Conservation (phyloP, 192 early-diverging fungal genomes). For the Backusella morwellensis region DNA sequence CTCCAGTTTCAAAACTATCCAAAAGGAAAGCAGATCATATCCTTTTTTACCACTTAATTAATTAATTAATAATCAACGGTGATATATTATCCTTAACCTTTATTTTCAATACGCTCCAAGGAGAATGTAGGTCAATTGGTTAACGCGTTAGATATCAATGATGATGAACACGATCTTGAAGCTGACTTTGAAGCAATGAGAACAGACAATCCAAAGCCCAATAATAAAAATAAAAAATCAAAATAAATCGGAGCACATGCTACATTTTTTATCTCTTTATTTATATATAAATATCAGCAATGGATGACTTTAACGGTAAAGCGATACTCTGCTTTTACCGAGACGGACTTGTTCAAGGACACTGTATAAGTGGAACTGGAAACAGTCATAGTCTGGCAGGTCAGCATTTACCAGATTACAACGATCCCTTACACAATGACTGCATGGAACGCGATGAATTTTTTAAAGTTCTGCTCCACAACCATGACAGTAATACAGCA, state of each 20-base stretch:
- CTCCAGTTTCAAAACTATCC: not conserved
- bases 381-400: conserved; percentile 2
- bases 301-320: not conserved
- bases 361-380: not conserved
- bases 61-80: not conserved
- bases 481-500: not conserved
- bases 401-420: not conserved
- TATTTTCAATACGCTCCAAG: conserved; percentile 1
- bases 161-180: not conserved
- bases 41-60: not conserved
- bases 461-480: conserved; percentile 4
- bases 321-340: not conserved
- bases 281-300: not conserved
- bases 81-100: not conserved
- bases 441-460: conserved; percentile 20
- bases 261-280: not conserved
- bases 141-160: not conserved
- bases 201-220: not conserved
- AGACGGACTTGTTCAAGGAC: not conserved
- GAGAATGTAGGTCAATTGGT: not conserved
- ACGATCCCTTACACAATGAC: conserved; percentile 11
- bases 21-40: conserved; percentile 11
- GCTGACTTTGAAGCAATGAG: conserved; percentile 1
- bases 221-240: not conserved
- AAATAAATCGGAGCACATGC: not conserved